Evolutionary conservation across 2,329 filamentous ascomycete genomes (phyloP), one percentile per base, ranked within the genome.

Genomic region (Penicillium thymicola): DNA sequence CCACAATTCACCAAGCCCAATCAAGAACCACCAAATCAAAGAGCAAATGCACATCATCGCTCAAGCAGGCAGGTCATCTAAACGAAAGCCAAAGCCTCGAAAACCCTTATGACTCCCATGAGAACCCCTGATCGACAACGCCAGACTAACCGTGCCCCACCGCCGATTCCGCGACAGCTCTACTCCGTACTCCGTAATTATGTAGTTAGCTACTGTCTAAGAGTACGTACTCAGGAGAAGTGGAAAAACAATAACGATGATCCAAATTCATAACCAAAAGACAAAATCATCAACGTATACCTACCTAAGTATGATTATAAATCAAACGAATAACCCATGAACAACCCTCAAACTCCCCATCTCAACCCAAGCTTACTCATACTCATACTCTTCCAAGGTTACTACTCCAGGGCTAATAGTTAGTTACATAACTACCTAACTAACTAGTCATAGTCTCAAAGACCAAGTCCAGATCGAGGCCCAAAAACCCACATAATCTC

Each of bases 71-170:
- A 55, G 34, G 53, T 55, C 32, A 27, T 55, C 32, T 28, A 21
- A 55, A 30, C 21, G 10, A 44, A 16, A 34, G 32, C 32, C 16
- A 3, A 46, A 27, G 41, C 16, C 25, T 21, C 10, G 2, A 40
- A 55, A 50, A 55, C 27, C 47, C 53, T 16, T 34, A 27, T 55
- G 53, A 55, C 27, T 21, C 18, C 25, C 25, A 25, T 5, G 23
- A 30, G n/a, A 54, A 41, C 53, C 54, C 54, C 48, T 56, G 54
- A 56, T 56, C 54, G 54, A 46, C 54, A 56, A 56, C 41, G 54
- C 49, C 42, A 56, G 23, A 25, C 27, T 32, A 30, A 21, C 21
- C 18, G 3, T 34, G 44, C 44, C 36, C 48, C 48, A 56, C 48
- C 16, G 5, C 21, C 16, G 8, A 44, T 6, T 43, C 23, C 37